Evolutionary conservation across 768 basidiomycete genomes (phyloP).

Genomic region (Termitomyces sp.): DNA sequence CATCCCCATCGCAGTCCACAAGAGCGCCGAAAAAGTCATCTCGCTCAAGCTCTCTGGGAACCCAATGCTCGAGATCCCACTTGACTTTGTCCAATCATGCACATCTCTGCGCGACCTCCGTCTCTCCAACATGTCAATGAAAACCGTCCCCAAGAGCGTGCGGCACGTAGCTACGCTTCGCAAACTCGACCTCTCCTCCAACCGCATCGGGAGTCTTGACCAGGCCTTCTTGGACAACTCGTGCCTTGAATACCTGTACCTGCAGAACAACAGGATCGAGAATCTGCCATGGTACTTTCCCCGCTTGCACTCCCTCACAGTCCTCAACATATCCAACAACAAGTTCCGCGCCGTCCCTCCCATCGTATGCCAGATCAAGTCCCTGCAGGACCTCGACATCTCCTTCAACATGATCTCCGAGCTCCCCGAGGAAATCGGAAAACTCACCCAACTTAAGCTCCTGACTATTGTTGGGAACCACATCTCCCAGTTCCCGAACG

Average conservation of each 20-base stretch:
- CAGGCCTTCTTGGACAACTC: slow-evolving; percentile 80
- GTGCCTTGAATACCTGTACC: slow-evolving; percentile 58
- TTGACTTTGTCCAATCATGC: slow-evolving; percentile 93
- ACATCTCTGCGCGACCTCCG: slow-evolving; percentile 78
- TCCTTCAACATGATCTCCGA: slow-evolving; percentile 89
- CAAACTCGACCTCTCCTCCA: slow-evolving; percentile 85
- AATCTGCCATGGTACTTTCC: slow-evolving; percentile 83
- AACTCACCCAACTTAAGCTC: slow-evolving; percentile 59
- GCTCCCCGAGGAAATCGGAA: slow-evolving; percentile 76
- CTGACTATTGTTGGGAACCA: slow-evolving; percentile 86
- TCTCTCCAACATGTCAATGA: slow-evolving; percentile 89
- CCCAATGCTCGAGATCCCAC: slow-evolving; percentile 92
- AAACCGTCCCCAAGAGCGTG: slow-evolving; percentile 83
- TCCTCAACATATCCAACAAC: slow-evolving; percentile 95
- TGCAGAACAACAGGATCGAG: slow-evolving; percentile 91
- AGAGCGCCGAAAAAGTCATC: slow-evolving; percentile 77
- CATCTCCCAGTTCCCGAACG: slow-evolving; percentile 63
- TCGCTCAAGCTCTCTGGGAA: slow-evolving; percentile 88
- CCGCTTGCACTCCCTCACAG: slow-evolving; percentile 60
- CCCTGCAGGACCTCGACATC: slow-evolving; percentile 84
- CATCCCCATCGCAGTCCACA: slow-evolving; percentile 83
- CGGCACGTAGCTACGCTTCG: slow-evolving; percentile 68
- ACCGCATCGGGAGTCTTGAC: slow-evolving; percentile 85
- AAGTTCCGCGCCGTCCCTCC: slow-evolving; percentile 74
- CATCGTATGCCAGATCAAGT: slow-evolving; percentile 66